A percentile compares a stretch with the other conserved stretches of the same genome.
Evolutionary conservation across 116 monocot genomes (phyloP).

Genomic region (Papilionanthe hybrid): DNA sequence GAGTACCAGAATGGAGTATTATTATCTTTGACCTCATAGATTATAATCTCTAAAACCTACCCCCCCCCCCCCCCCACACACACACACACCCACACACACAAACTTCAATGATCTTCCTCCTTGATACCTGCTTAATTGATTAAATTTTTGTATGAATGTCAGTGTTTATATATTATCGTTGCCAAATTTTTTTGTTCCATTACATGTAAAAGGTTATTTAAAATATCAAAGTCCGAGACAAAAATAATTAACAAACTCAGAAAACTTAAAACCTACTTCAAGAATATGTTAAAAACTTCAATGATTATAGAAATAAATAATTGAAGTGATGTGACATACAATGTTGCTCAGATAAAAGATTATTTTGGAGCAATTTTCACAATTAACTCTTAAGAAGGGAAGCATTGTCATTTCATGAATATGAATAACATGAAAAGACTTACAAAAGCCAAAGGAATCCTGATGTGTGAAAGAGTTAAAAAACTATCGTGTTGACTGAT

Average conservation of each 20-base stretch:
- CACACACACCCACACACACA: too few relatives aligned
- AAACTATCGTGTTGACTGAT: slow-evolving; percentile 30
- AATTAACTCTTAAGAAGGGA: neutral
- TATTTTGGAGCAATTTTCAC: neutral
- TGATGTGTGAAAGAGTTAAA: slow-evolving; percentile 58
- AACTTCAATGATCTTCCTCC: neutral
- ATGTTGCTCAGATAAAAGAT: neutral
- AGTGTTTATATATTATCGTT: neutral
- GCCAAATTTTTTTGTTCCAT: neutral
- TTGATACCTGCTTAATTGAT: neutral
- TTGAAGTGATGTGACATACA: neutral
- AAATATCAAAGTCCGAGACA: neutral
- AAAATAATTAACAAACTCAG: neutral
- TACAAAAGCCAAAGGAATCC: slow-evolving; percentile 88
- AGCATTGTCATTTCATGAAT: neutral
- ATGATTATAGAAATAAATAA: neutral
- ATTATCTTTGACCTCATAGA: neutral
- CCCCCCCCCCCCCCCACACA: neutral
- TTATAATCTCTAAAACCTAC: too few relatives aligned
- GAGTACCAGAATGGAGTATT: neutral
- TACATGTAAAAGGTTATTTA: neutral
- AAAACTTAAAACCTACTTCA: neutral
- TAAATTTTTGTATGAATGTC: neutral
- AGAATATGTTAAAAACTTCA: neutral
- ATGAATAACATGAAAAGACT: slow-evolving; percentile 13